Base-by-base conservation (phyloP, 2,329 filamentous ascomycete species). In the Arthrinium puccinioides region DNA sequence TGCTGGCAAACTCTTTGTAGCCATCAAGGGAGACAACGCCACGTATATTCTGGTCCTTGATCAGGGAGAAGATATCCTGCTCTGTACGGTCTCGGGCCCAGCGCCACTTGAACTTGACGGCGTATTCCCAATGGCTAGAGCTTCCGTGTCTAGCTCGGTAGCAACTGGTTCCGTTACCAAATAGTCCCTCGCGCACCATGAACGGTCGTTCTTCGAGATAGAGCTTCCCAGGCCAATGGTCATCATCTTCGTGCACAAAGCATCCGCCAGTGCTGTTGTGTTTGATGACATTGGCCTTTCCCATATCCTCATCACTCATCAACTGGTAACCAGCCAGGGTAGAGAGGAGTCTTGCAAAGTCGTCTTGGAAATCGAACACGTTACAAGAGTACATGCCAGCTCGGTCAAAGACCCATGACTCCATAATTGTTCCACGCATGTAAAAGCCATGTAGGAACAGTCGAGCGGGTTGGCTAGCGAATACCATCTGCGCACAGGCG, bases 351-450 rank as follows among this genome's bases (percentile, higher is more conserved):
- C 45, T 43, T n/a, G 35, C 18, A 15, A 51, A 51, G 20, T 60
- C 47, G 41, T 52, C 42, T 21, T 31, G 47, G 35, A 58, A 29
- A 45, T 62, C 45, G 29, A 61, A 51, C 31, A 45, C 7, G 6
- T 56, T 45, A 41, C 52, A 53, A 24, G 49, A 53, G 39, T 60
- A 62, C 32, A 54, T 33, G 21, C 60, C 57, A 36, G 57, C 59
- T 41, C 60, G 49, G 47, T 62, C 59, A 47, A 63, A 62, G 27
- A 57, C 48, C 56, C 55, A 62, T 27, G 59, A 39, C 40, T 62
- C 57, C 4, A 60, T 42, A 11, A 50, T 29, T 19, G 52, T 51
- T 15, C 51, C 53, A 28, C 52, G 50, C 32, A 62, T 50, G 39
- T 55, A 55, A 36, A 63, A 61, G 38, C 55, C 59, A 42, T 61